Conservation (phyloP, 2,329 filamentous ascomycete genomes). For the Paecilomyces variotii region DNA sequence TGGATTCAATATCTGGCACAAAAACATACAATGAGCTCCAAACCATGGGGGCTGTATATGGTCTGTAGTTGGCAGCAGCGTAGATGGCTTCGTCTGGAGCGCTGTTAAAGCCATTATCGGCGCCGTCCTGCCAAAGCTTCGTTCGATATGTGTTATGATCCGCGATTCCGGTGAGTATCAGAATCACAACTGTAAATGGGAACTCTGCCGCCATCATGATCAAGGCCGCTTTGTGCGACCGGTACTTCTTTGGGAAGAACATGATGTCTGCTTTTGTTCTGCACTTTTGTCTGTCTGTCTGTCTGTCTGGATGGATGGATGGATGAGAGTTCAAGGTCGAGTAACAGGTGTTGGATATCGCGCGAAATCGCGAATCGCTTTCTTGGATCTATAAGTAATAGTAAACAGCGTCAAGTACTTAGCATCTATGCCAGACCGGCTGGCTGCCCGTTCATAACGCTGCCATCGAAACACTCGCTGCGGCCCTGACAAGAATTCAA, state of each 20-base stretch:
- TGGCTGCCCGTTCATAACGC: constrained; percentile 25
- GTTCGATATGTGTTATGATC: constrained; percentile 54
- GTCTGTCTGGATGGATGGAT: background rate
- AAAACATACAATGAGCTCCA: constrained; percentile 53
- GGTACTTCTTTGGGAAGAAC: constrained; percentile 49
- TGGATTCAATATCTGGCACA: background rate
- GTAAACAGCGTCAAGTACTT: background rate
- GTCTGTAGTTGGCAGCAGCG: constrained; percentile 50
- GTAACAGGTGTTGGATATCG: background rate
- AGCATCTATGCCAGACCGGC: constrained; percentile 26
- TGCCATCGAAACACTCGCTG: constrained; percentile 1
- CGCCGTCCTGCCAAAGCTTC: constrained; percentile 55
- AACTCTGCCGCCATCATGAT: constrained; percentile 49
- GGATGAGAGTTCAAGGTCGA: background rate
- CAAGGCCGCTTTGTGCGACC: constrained; percentile 44
- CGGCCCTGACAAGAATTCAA: background rate
- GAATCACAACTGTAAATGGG: constrained; percentile 48
- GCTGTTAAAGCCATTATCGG: constrained; percentile 55
- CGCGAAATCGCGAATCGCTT: background rate
- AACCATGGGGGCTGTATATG: constrained; percentile 46
- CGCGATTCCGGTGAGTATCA: constrained; percentile 55
- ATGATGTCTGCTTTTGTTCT: constrained; percentile 15
- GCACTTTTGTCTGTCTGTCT: background rate
- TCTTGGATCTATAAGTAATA: background rate
- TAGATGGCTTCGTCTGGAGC: constrained; percentile 50